These are phyloP conservation scores for Magnaporthiopsis rhizophila DNA, from an alignment of 2,329 filamentous ascomycete species.

Conservation along the genomic window DNA sequence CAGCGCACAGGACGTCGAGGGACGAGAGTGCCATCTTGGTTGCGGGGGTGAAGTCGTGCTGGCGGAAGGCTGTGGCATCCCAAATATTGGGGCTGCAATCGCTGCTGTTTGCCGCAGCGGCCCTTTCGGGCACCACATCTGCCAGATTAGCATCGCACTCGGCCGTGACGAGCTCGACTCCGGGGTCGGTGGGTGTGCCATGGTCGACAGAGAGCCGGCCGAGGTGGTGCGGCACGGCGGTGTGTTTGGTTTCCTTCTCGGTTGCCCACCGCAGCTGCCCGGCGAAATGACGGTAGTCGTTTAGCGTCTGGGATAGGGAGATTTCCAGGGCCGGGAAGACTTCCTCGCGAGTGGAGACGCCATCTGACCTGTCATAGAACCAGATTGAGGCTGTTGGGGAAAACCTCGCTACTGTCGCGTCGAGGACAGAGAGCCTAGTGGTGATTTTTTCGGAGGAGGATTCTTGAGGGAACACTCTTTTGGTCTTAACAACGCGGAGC, in stretches of 20 bases:
- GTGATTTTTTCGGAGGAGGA: conserved; percentile 4
- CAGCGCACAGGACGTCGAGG: conserved; percentile 18
- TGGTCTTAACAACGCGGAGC: background rate
- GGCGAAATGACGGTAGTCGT: conserved; percentile 32
- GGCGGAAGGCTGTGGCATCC: conserved; percentile 25
- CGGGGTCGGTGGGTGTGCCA: conserved; percentile 29
- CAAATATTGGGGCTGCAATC: conserved; percentile 19
- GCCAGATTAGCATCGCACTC: conserved; percentile 19
- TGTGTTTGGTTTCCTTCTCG: conserved; percentile 14
- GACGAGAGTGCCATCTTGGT: conserved; percentile 26
- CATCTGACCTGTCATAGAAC: conserved; percentile 28
- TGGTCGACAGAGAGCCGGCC: conserved; percentile 28
- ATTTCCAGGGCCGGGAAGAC: conserved; percentile 10
- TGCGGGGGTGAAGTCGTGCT: conserved; percentile 24
- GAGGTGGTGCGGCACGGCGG: conserved; percentile 20
- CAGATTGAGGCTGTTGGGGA: conserved; percentile 32
- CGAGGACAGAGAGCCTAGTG: conserved; percentile 30
- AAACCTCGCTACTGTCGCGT: conserved; percentile 34
- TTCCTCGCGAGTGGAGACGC: background rate
- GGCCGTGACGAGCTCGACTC: conserved; percentile 30
- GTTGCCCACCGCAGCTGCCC: conserved; percentile 31
- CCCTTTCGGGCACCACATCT: conserved; percentile 22
- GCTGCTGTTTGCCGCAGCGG: background rate
- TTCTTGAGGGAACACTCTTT: background rate
- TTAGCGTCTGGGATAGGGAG: conserved; percentile 26